A percentile compares a stretch with the other conserved stretches of the same genome.
Evolutionary conservation across 176 grass and related monocot genomes (phyloP).

Genomic region (Aegilops longissima): DNA sequence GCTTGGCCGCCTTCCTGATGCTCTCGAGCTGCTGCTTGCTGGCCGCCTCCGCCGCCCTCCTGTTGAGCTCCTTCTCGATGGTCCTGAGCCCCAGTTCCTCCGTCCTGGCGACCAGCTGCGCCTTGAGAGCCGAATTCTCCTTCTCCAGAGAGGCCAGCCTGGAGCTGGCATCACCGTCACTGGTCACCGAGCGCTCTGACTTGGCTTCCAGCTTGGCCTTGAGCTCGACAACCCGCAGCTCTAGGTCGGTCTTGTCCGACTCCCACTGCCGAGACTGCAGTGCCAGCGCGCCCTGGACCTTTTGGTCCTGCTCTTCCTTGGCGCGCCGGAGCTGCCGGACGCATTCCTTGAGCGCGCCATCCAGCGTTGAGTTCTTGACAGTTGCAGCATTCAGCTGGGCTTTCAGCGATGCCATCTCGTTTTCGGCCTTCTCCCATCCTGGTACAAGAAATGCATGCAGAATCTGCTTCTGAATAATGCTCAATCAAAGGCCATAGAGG

Average conservation of each 20-base stretch:
- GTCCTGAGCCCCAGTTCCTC: slow-evolving; percentile 57
- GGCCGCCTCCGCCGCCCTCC: slow-evolving; percentile 71
- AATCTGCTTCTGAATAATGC: not conserved
- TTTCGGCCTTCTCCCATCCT: slow-evolving; percentile 96
- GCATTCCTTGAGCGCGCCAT: slow-evolving; percentile 91
- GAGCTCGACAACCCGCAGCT: slow-evolving; percentile 62
- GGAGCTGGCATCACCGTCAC: slow-evolving; percentile 32
- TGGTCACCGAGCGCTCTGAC: slow-evolving; percentile 37
- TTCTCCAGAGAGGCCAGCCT: slow-evolving; percentile 59
- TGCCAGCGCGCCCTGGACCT: slow-evolving; percentile 50
- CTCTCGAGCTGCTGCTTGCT: slow-evolving; percentile 86
- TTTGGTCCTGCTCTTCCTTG: slow-evolving; percentile 65
- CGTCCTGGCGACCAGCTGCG: slow-evolving; percentile 38
- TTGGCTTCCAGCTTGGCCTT: slow-evolving; percentile 76
- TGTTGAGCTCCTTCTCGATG: slow-evolving; percentile 76
- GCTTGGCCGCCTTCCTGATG: slow-evolving; percentile 71
- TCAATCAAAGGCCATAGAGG: not conserved
- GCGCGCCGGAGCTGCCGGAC: slow-evolving; percentile 69
- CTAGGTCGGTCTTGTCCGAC: slow-evolving; percentile 61
- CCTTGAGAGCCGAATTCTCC: slow-evolving; percentile 67
- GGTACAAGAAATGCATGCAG: not conserved
- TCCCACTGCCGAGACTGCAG: slow-evolving; percentile 63
- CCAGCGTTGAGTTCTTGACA: slow-evolving; percentile 53
- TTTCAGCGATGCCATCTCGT: slow-evolving; percentile 66
- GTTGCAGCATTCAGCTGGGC: slow-evolving; percentile 56